Base-by-base conservation (phyloP, 164 flowering plant genomes). In the Cinnamomum micranthum region DNA sequence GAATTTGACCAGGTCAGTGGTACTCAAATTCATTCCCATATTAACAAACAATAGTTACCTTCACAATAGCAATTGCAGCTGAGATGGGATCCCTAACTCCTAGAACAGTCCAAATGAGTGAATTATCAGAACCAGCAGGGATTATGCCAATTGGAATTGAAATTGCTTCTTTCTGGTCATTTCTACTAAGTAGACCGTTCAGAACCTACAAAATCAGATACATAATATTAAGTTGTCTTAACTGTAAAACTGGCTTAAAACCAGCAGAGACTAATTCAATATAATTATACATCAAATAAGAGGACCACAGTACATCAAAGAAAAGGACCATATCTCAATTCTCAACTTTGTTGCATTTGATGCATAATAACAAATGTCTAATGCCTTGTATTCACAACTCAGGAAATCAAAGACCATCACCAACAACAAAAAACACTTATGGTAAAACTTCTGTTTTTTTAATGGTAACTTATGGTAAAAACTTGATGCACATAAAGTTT, bases 81-180 rank as follows among this genome's bases (percentile, higher is more conserved):
- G 98, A 90, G 72, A 94, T 73, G 31, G 99, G 97, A 88, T 95
- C 99, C 80, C 93, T 90, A 69, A 95, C 91, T 68, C 99, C 99
- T 67, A 95, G 85, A 80, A 95, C 97, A 78, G 99, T 95, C 98
- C 98, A 95, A 79, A 92, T 95, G 71, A 95, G 87, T 51, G 99
- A 95, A 81, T 95, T 95, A 81, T 95, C 99, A 70, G 99, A 95
- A 77, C 99, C 99, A 76, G 99, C 99, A 55, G 99, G 99, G 70
- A 95, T 93, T 70, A 95, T 95, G 77, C 99, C 99, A 81, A 95
- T 90, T 47, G 99, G 99, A 67, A 95, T 84, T 69, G 99, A 95
- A 80, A 95, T 93, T 77, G 93, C 98, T 87, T 95, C 99, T 81
- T 91, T 93, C 75, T 90, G 98, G 81, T 95, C 89, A 71, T 84